Evolutionary conservation across 1,139 yeast species (phyloP).

Genomic region (Torulaspora globosa): DNA sequence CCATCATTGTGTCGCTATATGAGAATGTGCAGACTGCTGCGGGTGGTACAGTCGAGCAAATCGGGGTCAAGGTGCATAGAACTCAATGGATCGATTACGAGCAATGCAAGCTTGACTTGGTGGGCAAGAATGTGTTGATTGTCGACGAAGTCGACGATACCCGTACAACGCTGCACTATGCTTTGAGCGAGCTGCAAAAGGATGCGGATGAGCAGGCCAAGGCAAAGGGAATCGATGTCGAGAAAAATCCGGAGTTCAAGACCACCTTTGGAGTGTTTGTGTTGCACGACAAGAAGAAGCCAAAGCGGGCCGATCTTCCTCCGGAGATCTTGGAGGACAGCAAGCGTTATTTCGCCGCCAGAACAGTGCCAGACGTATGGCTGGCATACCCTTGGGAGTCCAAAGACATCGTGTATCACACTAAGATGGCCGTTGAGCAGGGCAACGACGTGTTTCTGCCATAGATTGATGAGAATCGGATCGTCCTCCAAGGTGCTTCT

Average conservation of each 20-base stretch:
- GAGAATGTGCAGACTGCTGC: conserved; percentile 50
- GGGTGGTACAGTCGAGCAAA: conserved; percentile 43
- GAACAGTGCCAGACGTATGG: conserved; percentile 90
- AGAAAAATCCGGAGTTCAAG: conserved; percentile 39
- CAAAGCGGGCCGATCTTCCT: conserved; percentile 71
- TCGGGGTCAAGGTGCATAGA: conserved; percentile 58
- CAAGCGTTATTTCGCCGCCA: conserved; percentile 78
- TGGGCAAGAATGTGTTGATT: conserved; percentile 57
- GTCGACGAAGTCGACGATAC: conserved; percentile 72
- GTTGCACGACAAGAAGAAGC: conserved; percentile 86
- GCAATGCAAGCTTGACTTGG: conserved; percentile 46
- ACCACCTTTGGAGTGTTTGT: conserved; percentile 88
- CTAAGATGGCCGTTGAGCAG: conserved; percentile 73
- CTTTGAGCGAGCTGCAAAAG: conserved; percentile 53
- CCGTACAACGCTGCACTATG: conserved; percentile 61
- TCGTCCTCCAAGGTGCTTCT: neutral
- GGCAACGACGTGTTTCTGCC: conserved; percentile 49
- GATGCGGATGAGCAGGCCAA: conserved; percentile 51
- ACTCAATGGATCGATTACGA: conserved; percentile 69
- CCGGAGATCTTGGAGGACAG: conserved; percentile 41
- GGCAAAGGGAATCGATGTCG: conserved; percentile 41
- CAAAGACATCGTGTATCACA: conserved; percentile 82
- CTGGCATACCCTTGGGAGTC: conserved; percentile 98
- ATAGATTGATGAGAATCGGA: neutral
- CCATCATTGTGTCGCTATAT: conserved; percentile 58